phyloP scores from a whole-genome alignment of 257 asterid genomes.

The Solanum ossicruentum region DNA sequence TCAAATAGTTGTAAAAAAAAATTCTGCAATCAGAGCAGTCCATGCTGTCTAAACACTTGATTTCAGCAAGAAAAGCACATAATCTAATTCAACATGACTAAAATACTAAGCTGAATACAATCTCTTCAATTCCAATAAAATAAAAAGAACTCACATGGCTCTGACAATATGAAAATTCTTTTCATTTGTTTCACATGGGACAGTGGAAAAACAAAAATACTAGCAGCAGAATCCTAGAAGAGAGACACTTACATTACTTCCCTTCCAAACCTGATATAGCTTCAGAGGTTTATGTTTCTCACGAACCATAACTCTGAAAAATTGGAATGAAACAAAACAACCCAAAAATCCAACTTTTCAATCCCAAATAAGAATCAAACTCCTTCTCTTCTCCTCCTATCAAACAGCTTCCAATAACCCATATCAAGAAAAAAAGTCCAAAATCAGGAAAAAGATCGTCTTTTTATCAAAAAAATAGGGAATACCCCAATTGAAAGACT shows the following conservation, averaged over 20 bases:
- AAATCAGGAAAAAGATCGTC: not conserved
- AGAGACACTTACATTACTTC: conserved; percentile 52
- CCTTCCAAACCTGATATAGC: conserved; percentile 78
- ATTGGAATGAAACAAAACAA: not conserved
- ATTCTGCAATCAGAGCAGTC: not conserved
- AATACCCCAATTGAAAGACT: not conserved
- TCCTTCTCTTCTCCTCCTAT: conserved; percentile 1
- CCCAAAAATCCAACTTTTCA: conserved; percentile 3
- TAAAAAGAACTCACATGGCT: not conserved
- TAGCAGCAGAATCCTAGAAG: not conserved
- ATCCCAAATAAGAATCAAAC: not conserved
- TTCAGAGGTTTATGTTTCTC: conserved; percentile 32
- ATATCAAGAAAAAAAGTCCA: conserved; percentile 2
- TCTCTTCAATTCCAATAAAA: not conserved
- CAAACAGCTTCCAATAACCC: conserved; percentile 8
- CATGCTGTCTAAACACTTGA: not conserved
- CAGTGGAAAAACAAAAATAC: not conserved
- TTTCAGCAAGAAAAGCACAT: not conserved
- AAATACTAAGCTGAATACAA: not conserved
- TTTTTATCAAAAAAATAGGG: not conserved
- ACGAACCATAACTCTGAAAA: conserved; percentile 26
- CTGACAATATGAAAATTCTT: not conserved
- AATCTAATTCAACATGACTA: not conserved
- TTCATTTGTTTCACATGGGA: not conserved
- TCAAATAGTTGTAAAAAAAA: not conserved